Percentiles rank a stretch among this genome's conserved stretches.
Evolutionary conservation across 2,329 filamentous ascomycete genomes (phyloP).

Genomic region (Fusarium nygamai): DNA sequence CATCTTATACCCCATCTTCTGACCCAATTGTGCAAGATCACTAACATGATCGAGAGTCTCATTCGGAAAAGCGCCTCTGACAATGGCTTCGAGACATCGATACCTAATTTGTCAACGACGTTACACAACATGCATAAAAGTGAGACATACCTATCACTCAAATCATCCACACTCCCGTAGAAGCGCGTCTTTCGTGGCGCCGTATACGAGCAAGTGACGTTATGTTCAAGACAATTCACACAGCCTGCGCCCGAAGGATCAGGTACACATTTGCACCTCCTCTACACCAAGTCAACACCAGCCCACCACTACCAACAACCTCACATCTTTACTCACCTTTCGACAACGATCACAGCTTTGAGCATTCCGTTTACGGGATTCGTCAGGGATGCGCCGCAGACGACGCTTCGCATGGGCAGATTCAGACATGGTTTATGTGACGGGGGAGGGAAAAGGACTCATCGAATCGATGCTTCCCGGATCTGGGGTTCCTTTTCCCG

Average conservation of each 20-base stretch:
- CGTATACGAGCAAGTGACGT: constrained; percentile 47
- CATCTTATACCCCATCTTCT: constrained; percentile 48
- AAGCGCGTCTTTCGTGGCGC: constrained; percentile 50
- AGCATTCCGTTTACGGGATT: constrained; percentile 48
- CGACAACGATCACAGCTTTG: constrained; percentile 51
- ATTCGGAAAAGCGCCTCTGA: constrained; percentile 48
- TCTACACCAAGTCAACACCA: not conserved
- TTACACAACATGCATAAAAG: not conserved
- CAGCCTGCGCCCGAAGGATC: constrained; percentile 45
- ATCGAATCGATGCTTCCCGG: constrained; percentile 33
- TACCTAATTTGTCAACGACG: constrained; percentile 35
- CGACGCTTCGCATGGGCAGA: constrained; percentile 42
- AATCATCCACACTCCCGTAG: constrained; percentile 50
- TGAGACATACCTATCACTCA: constrained; percentile 47
- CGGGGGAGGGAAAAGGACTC: constrained; percentile 2
- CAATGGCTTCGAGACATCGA: constrained; percentile 50
- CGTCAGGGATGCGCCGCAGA: constrained; percentile 48
- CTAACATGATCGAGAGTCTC: constrained; percentile 43
- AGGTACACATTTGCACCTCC: constrained; percentile 49
- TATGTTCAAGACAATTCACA: constrained; percentile 47
- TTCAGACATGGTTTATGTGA: constrained; percentile 14
- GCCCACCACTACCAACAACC: no score
- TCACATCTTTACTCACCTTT: constrained; percentile 38
- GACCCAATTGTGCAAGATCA: constrained; percentile 46
- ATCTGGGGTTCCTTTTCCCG: not conserved